Conservation (phyloP, 371 early-diverging fungal species). For the Chytridiales sp. region DNA sequence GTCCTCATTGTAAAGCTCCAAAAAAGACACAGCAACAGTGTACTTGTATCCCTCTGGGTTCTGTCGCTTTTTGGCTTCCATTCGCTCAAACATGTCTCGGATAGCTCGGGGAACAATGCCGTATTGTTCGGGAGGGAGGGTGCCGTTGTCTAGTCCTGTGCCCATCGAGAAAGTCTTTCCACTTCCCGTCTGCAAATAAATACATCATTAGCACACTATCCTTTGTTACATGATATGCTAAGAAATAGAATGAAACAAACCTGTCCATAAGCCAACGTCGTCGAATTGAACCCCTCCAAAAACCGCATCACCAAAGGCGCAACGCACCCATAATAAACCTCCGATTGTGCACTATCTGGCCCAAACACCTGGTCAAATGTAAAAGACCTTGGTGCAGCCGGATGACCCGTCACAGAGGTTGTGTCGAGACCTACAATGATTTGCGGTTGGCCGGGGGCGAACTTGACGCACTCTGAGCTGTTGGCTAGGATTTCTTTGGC, state of each 20-base stretch:
- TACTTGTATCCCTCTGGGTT: conserved; percentile 38
- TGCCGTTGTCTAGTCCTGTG: conserved; percentile 51
- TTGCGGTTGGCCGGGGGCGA: conserved; percentile 24
- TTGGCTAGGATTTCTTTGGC: conserved; percentile 71
- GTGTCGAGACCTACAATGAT: conserved; percentile 15
- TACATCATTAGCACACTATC: background rate
- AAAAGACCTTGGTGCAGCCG: conserved; percentile 25
- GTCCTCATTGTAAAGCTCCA: conserved; percentile 74
- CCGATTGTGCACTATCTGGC: conserved; percentile 67
- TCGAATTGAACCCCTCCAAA: conserved; percentile 87
- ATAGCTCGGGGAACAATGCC: conserved; percentile 93
- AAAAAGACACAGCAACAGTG: conserved; percentile 45
- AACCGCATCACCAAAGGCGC: conserved; percentile 80
- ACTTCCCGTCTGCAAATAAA: conserved; percentile 40
- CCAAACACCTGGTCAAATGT: conserved; percentile 45
- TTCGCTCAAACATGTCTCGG: conserved; percentile 64
- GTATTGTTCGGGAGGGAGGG: conserved; percentile 26
- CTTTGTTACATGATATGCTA: background rate
- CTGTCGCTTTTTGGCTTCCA: conserved; percentile 6
- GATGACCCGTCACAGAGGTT: background rate
- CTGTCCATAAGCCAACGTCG: conserved; percentile 94
- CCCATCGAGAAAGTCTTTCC: conserved; percentile 87
- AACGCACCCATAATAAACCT: conserved; percentile 72
- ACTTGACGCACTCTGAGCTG: conserved; percentile 64
- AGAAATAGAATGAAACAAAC: conserved; percentile 17